These are phyloP conservation scores for Silybum marianum DNA, from an alignment of 129 eudicot species.

Conservation along the genomic window DNA sequence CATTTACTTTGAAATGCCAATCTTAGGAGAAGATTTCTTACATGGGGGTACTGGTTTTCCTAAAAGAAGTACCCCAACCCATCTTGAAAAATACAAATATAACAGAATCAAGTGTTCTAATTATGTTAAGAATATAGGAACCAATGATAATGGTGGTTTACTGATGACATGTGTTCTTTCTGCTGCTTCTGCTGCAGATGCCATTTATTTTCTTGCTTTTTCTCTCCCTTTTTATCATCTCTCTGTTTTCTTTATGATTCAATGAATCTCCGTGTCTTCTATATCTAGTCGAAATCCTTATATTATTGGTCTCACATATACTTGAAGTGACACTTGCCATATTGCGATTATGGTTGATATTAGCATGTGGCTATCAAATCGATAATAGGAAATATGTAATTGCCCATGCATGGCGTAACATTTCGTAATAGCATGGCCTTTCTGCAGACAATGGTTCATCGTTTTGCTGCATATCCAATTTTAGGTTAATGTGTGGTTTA, in stretches of 20 bases:
- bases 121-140: conserved; percentile 1
- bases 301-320: background rate
- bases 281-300: background rate
- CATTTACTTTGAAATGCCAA: background rate
- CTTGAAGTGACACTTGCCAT: background rate
- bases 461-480: background rate
- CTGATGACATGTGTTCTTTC: background rate
- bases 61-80: background rate
- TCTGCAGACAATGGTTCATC: conserved; percentile 7
- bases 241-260: background rate
- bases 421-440: background rate
- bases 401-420: background rate
- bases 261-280: background rate
- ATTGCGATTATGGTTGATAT: background rate
- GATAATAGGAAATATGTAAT: background rate
- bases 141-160: background rate
- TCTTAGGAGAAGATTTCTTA: background rate
- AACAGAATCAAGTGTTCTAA: background rate
- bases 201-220: background rate
- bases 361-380: conserved; percentile 4
- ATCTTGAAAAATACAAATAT: background rate
- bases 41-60: background rate
- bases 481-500: background rate
- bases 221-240: background rate
- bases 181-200: background rate